Percentiles rank a stretch among this genome's conserved stretches.
These are phyloP conservation scores for Pyrenula massariospora DNA, from an alignment of 495 filamentous ascomycete species.

Conservation along the genomic window DNA sequence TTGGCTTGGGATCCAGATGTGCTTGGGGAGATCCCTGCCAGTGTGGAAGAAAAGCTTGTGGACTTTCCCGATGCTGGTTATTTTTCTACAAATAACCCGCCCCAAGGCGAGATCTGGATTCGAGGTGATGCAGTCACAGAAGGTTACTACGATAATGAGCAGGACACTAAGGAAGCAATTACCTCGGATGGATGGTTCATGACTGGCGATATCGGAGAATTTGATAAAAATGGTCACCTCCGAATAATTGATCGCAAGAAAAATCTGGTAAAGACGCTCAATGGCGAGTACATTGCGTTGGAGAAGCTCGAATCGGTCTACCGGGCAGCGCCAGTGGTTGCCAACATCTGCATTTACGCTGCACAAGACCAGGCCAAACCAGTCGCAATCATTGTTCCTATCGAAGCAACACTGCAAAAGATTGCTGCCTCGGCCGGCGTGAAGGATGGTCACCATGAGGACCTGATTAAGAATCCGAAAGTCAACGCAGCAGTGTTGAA, in stretches of 20 bases:
- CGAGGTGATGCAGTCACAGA: constrained; percentile 63
- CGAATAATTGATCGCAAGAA: constrained; percentile 95
- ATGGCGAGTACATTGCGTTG: constrained; percentile 95
- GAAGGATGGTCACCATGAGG: constrained; percentile 56
- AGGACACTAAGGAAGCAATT: constrained; percentile 68
- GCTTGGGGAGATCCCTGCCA: constrained; percentile 72
- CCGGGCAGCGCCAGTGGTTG: constrained; percentile 71
- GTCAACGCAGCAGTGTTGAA: constrained; percentile 65
- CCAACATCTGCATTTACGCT: constrained; percentile 93
- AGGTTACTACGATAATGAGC: constrained; percentile 70
- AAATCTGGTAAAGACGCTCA: constrained; percentile 91
- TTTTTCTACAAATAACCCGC: constrained; percentile 69
- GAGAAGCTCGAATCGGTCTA: constrained; percentile 98
- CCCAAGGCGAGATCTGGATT: constrained; percentile 94
- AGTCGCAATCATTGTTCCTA: constrained; percentile 86
- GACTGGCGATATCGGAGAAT: constrained; percentile 92
- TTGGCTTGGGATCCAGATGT: constrained; percentile 75
- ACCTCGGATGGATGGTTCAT: constrained; percentile 86
- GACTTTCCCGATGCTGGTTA: constrained; percentile 94
- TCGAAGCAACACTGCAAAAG: constrained; percentile 75
- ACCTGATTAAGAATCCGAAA: constrained; percentile 75
- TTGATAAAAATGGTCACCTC: constrained; percentile 67
- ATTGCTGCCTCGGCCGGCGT: constrained; percentile 64
- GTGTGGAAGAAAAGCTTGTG: constrained; percentile 84
- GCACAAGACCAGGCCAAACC: constrained; percentile 71